Base-by-base conservation (phyloP, 495 filamentous ascomycete species). In the Astrocystis sublimbata region DNA sequence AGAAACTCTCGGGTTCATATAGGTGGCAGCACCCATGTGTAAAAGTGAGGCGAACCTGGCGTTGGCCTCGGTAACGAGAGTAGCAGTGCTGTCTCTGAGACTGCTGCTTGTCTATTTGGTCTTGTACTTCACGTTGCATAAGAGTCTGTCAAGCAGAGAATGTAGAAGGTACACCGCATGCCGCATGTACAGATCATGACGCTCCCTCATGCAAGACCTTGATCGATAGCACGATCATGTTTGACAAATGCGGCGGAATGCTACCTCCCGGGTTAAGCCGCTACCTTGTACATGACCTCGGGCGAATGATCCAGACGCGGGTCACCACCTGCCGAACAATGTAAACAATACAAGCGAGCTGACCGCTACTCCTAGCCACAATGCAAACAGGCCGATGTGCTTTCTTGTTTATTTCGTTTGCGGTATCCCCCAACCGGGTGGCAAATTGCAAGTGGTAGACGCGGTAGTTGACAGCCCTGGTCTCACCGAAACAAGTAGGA, bases 271-370 rank as follows among this genome's bases (percentile, higher is more conserved):
- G 46, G 8, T 17, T 28, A 6, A 28, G 42, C 6, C 15, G 33
- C 26, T 51, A 24, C 10, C 21, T 21, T 6, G 31, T 41, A 15
- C 17, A 5, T 40, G 6, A 13, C 8, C 8, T 19, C 17, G 19
- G 24, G 45, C 15, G 30, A 33, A 10, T 31, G 45, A 51, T 31
- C 23, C 12, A 53, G 58, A 21, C 47, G 17, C 36, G 47, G 47
- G n/a, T 43, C 24, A 24, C 26, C 26, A 42, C 47, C 19, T 52
- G 26, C 47, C 26, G 35, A 57, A 17, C 38, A 42, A 45, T 45
- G 47, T 61, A 28, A 53, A 61, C 12, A 24, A 30, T 21, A 49
- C 50, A 31, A 61, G 47, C 58, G 47, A 13, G n/a, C 43, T 46
- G 45, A 53, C 49, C 47, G 47, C 43, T 10, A 52, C 12, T 21